Percentiles rank a stretch among this genome's conserved stretches.
Evolutionary conservation across 805 yeast species (phyloP).

Genomic region (Candida andamanensis): DNA sequence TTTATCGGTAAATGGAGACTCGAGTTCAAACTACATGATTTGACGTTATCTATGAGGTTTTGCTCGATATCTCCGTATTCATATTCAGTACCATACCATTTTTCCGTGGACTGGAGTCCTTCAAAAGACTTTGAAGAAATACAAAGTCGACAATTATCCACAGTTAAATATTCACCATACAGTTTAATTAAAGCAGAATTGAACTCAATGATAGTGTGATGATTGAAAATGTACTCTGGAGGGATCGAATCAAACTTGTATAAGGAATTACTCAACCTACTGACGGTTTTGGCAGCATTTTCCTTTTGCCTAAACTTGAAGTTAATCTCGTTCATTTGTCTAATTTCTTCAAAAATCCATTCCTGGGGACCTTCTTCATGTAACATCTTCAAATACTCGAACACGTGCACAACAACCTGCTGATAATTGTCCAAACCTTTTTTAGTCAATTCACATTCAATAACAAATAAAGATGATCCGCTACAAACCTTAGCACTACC

Average conservation of each 20-base stretch:
- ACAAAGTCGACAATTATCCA: constrained; percentile 56
- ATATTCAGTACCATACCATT: constrained; percentile 91
- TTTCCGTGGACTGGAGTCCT: constrained; percentile 46
- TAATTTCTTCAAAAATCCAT: constrained; percentile 78
- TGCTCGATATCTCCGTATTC: constrained; percentile 40
- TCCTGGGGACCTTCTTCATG: constrained; percentile 49
- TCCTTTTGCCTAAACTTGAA: constrained; percentile 80
- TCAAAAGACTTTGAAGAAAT: constrained; percentile 51
- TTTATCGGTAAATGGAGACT: constrained; percentile 57
- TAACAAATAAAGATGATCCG: constrained; percentile 62
- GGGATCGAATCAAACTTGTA: constrained; percentile 56
- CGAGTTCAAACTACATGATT: constrained; percentile 17
- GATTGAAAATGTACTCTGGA: constrained; percentile 55
- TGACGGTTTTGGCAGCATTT: constrained; percentile 68
- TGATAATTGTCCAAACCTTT: constrained; percentile 63
- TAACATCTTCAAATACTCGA: constrained; percentile 71
- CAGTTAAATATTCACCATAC: constrained; percentile 45
- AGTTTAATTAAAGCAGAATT: constrained; percentile 49
- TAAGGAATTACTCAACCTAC: constrained; percentile 55
- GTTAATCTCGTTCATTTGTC: constrained; percentile 58
- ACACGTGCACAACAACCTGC: constrained; percentile 52
- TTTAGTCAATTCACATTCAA: constrained; percentile 72
- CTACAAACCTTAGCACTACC: constrained; percentile 65
- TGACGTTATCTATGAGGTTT: constrained; percentile 30
- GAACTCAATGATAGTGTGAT: constrained; percentile 52